phyloP scores from a whole-genome alignment of 345 rosid species.

The Salix udensis region DNA sequence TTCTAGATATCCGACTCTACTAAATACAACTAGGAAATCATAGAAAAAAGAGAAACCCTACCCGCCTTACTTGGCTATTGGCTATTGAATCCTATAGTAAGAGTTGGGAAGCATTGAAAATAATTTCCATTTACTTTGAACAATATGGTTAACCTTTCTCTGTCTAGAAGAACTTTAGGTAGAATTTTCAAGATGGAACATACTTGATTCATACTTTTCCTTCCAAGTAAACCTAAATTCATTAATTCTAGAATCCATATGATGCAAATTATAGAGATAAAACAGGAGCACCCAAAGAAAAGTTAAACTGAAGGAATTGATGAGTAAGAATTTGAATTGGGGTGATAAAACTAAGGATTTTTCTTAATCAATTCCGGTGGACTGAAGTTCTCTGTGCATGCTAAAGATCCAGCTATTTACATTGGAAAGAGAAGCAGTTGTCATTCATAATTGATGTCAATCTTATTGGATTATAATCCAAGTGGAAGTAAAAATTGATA shows the following conservation, averaged over 20 bases:
- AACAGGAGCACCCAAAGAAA: background rate
- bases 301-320: background rate
- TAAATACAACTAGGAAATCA: background rate
- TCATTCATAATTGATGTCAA: background rate
- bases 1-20: background rate
- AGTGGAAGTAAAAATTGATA: background rate
- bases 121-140: background rate
- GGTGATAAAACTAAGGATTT: too few species aligned
- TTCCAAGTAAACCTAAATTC: background rate
- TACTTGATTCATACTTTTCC: background rate
- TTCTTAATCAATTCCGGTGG: background rate
- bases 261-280: background rate
- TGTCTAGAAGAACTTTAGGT: too few species aligned
- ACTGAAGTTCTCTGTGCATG: background rate
- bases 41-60: background rate
- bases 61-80: background rate
- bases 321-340: background rate
- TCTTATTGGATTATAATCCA: background rate
- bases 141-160: background rate
- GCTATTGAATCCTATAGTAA: background rate
- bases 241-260: background rate
- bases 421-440: background rate
- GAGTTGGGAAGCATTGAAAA: background rate
- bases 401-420: background rate
- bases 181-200: background rate